Evolutionary conservation across 2,329 filamentous ascomycete genomes (phyloP).

Genomic region (Neonectria magnoliae): DNA sequence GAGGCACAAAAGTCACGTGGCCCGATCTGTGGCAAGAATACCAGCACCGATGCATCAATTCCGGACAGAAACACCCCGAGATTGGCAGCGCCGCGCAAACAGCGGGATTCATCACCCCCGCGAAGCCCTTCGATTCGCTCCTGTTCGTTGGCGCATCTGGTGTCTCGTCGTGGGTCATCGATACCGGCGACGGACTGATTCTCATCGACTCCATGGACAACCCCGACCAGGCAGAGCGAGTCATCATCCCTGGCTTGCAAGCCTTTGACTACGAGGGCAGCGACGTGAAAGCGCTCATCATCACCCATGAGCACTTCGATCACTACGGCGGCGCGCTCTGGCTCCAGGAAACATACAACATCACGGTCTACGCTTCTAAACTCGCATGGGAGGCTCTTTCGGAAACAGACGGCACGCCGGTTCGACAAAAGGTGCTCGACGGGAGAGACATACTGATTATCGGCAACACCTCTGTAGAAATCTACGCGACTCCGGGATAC

Average conservation of each 20-base stretch:
- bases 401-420: constrained; percentile 1
- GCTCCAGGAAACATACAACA: constrained; percentile 36
- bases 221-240: constrained; percentile 26
- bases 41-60: constrained; percentile 29
- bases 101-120: constrained; percentile 34
- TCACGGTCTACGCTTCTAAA: constrained; percentile 29
- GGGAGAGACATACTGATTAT: constrained; percentile 32
- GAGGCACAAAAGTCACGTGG: constrained; percentile 25
- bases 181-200: constrained; percentile 41
- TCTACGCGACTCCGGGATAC: constrained; percentile 37
- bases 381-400: constrained; percentile 25
- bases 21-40: constrained; percentile 29
- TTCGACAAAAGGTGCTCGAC: constrained; percentile 16
- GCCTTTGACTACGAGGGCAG: constrained; percentile 33
- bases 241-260: constrained; percentile 33
- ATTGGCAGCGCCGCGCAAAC: constrained; percentile 22
- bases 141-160: constrained; percentile 37
- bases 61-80: constrained; percentile 27
- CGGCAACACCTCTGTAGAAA: constrained; percentile 33
- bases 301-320: constrained; percentile 44
- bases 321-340: constrained; percentile 42
- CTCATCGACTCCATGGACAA: constrained; percentile 39
- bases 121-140: constrained; percentile 34
- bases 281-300: constrained; percentile 43
- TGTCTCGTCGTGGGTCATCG: constrained; percentile 41